These are phyloP conservation scores for Tagetes erecta DNA, from an alignment of 129 eudicot genomes.

Conservation along the genomic window DNA sequence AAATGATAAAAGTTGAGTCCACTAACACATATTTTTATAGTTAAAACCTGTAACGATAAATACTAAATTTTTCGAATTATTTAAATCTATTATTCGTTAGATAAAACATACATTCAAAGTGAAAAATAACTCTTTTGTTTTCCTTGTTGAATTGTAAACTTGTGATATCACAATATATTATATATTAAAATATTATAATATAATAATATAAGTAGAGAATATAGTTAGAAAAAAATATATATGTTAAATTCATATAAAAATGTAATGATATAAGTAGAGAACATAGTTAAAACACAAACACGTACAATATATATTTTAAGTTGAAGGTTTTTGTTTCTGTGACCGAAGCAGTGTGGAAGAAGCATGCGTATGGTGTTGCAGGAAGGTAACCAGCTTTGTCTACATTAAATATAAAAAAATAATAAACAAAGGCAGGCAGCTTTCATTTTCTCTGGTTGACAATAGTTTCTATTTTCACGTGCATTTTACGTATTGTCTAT, in stretches of 20 bases:
- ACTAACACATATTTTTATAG: too few relatives aligned
- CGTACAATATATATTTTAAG: not conserved
- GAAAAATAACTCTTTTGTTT: too few relatives aligned
- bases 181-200: not conserved
- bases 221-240: not conserved
- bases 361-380: slow-evolving; percentile 35
- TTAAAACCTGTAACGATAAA: too few relatives aligned
- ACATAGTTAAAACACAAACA: not conserved
- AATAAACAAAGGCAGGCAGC: not conserved
- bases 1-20: too few relatives aligned
- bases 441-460: slow-evolving; percentile 34
- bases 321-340: not conserved
- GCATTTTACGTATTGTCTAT: slow-evolving; percentile 33
- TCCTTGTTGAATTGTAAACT: too few relatives aligned
- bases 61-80: too few relatives aligned
- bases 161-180: too few relatives aligned
- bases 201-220: not conserved
- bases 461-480: slow-evolving; percentile 34
- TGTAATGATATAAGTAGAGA: not conserved
- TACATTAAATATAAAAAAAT: not conserved
- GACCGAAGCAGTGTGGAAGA: slow-evolving; percentile 14
- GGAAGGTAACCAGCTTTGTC: slow-evolving; percentile 34
- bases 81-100: too few relatives aligned
- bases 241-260: not conserved
- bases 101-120: too few relatives aligned